A percentile compares a stretch with the other conserved stretches of the same genome.
Conservation (phyloP, 306 rosid genomes). For the Albizia julibrissin region DNA sequence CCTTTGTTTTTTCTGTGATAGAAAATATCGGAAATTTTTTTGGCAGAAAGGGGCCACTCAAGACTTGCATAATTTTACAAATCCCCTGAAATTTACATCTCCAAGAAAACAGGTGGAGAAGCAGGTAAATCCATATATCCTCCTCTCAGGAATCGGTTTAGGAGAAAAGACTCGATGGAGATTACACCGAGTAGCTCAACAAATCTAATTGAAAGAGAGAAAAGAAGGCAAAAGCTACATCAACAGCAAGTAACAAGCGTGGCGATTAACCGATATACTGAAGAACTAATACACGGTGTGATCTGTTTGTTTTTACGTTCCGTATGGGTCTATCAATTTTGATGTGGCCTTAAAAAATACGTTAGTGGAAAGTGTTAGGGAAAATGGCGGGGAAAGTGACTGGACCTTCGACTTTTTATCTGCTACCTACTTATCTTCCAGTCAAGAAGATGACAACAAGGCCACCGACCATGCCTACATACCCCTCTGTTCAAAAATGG, state of each 20-base stretch:
- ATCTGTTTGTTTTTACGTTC: slow-evolving; percentile 7
- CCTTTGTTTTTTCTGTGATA: slow-evolving; percentile 34
- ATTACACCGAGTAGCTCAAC: slow-evolving; percentile 36
- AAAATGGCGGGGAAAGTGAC: slow-evolving; percentile 37
- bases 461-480: background rate
- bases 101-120: slow-evolving; percentile 46
- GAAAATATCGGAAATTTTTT: slow-evolving; percentile 1
- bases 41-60: background rate
- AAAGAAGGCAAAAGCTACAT: slow-evolving; percentile 23
- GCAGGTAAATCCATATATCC: slow-evolving; percentile 31
- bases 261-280: background rate
- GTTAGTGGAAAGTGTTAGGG: background rate
- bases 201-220: slow-evolving; percentile 25
- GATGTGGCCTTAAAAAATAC: background rate
- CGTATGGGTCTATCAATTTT: background rate
- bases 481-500: background rate
- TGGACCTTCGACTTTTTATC: slow-evolving; percentile 30
- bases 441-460: background rate
- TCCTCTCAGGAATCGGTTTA: slow-evolving; percentile 22
- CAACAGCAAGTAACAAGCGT: slow-evolving; percentile 1
- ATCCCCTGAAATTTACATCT: slow-evolving; percentile 7
- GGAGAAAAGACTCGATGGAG: slow-evolving; percentile 28
- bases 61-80: background rate
- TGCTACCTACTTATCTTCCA: slow-evolving; percentile 27
- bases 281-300: slow-evolving; percentile 26